phyloP scores from a whole-genome alignment of 495 filamentous ascomycete species.

The Neurospora sp. region DNA sequence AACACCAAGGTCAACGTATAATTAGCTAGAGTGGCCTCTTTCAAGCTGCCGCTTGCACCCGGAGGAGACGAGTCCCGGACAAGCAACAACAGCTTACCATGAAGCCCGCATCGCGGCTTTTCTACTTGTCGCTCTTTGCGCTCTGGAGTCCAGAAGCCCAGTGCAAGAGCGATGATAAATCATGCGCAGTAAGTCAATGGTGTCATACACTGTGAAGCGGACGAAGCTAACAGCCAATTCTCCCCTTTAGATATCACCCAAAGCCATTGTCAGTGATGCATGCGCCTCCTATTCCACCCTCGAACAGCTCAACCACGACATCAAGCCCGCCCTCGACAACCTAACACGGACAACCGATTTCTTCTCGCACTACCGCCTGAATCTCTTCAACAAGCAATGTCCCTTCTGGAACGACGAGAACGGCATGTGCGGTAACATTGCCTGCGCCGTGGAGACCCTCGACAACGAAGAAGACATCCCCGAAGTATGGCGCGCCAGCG shows the following conservation, averaged over 20 bases:
- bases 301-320: conserved; percentile 66
- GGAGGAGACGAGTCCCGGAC: neutral
- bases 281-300: conserved; percentile 88
- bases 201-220: neutral
- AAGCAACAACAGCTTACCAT: conserved; percentile 29
- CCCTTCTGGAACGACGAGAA: conserved; percentile 92
- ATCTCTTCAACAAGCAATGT: conserved; percentile 91
- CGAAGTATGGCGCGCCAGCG: conserved; percentile 78
- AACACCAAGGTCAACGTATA: neutral
- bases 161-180: conserved; percentile 19
- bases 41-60: neutral
- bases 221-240: conserved; percentile 21
- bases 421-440: conserved; percentile 95
- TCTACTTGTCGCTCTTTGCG: conserved; percentile 69
- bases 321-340: conserved; percentile 70
- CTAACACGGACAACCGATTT: conserved; percentile 87
- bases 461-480: conserved; percentile 94
- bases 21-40: neutral
- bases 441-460: conserved; percentile 92
- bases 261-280: conserved; percentile 66
- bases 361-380: conserved; percentile 93
- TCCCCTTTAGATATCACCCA: conserved; percentile 40
- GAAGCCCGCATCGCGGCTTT: conserved; percentile 56
- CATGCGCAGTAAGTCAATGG: conserved; percentile 37
- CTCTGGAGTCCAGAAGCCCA: conserved; percentile 48